A percentile compares a stretch with the other conserved stretches of the same genome.
phyloP scores from a whole-genome alignment of 768 basidiomycete genomes.

The Termitomyces titanicus region DNA sequence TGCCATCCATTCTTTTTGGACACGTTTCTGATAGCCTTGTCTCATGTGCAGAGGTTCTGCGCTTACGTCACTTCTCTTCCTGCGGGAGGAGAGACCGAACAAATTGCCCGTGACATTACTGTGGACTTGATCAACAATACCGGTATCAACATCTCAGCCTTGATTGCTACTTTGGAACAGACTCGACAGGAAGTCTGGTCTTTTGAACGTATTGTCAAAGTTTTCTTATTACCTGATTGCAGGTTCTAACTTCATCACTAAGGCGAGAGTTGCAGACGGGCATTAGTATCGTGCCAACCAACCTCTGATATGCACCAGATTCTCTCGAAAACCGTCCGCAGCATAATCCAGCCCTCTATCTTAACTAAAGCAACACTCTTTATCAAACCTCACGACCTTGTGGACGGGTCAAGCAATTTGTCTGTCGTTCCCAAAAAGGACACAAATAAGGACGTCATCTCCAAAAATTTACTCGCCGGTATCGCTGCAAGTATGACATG shows the following conservation, averaged over 20 bases:
- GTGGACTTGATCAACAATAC: conserved; percentile 62
- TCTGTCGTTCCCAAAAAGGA: conserved; percentile 28
- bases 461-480: conserved; percentile 49
- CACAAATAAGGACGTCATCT: conserved; percentile 58
- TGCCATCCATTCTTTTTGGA: conserved; percentile 58
- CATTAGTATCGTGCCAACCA: conserved; percentile 61
- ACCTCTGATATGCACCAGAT: conserved; percentile 38
- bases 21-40: conserved; percentile 45
- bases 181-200: conserved; percentile 27
- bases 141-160: conserved; percentile 53
- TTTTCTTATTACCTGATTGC: not conserved
- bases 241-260: conserved; percentile 6
- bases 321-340: conserved; percentile 41
- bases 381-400: conserved; percentile 67
- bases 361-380: conserved; percentile 67
- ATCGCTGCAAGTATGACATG: conserved; percentile 41
- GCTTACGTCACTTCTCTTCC: conserved; percentile 47
- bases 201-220: conserved; percentile 28
- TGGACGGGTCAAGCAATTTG: conserved; percentile 54
- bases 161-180: conserved; percentile 46
- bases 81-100: conserved; percentile 57
- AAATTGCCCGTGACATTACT: conserved; percentile 60
- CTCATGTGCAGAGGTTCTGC: conserved; percentile 58
- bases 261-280: conserved; percentile 50
- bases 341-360: conserved; percentile 43